Conservation (phyloP, 2,329 filamentous ascomycete genomes). For the Beauveria caledonica region DNA sequence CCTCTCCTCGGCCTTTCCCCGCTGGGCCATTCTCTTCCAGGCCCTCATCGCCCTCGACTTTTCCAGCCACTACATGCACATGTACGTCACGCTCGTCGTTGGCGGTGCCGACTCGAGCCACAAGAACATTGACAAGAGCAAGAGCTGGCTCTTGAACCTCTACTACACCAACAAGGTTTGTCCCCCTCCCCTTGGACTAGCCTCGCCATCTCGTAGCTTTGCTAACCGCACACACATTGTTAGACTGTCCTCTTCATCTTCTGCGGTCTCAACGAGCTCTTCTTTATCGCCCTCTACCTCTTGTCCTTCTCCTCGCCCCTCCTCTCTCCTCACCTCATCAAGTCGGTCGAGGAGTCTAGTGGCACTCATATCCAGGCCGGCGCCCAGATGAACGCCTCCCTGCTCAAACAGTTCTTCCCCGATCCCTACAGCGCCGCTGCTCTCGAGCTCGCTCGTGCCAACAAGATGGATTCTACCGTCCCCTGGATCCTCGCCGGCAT, state of each 20-base stretch:
- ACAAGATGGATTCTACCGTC: slow-evolving; percentile 73
- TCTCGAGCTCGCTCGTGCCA: slow-evolving; percentile 84
- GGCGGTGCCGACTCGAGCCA: slow-evolving; percentile 74
- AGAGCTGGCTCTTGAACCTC: slow-evolving; percentile 83
- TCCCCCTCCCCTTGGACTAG: slow-evolving; percentile 14
- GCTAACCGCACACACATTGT: background rate
- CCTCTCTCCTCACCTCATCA: slow-evolving; percentile 75
- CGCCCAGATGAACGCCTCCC: slow-evolving; percentile 59
- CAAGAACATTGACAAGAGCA: slow-evolving; percentile 84
- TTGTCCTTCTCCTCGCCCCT: slow-evolving; percentile 91
- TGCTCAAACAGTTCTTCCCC: slow-evolving; percentile 68
- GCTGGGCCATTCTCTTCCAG: slow-evolving; percentile 93
- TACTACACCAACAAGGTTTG: slow-evolving; percentile 96
- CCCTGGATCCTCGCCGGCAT: slow-evolving; percentile 67
- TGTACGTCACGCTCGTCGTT: slow-evolving; percentile 92
- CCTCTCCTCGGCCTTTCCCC: slow-evolving; percentile 85
- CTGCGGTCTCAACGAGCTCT: slow-evolving; percentile 86
- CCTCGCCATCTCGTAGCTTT: background rate
- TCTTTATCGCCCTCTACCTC: slow-evolving; percentile 97
- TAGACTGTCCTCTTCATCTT: slow-evolving; percentile 85
- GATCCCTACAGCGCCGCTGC: slow-evolving; percentile 89
- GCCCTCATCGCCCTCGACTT: slow-evolving; percentile 85
- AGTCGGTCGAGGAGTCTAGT: slow-evolving; percentile 46
- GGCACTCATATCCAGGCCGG: slow-evolving; percentile 53
- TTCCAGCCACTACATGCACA: slow-evolving; percentile 97